Base-by-base conservation (phyloP, 2,329 filamentous ascomycete species). In the Harringtonia lauricola region DNA sequence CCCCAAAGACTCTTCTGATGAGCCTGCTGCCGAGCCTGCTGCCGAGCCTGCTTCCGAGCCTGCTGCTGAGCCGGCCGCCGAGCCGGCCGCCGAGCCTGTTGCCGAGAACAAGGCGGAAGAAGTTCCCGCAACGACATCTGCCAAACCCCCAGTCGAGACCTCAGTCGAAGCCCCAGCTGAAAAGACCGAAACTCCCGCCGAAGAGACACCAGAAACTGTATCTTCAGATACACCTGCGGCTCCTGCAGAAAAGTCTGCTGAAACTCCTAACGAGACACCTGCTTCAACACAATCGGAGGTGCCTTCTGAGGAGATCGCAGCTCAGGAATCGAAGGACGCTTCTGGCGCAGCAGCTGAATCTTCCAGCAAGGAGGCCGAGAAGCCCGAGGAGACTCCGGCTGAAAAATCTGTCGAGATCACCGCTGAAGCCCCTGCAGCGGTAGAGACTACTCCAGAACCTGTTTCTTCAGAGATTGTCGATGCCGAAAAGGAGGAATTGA, bases 281-380 rank as follows among this genome's bases (percentile, higher is more conserved):
- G 10, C 24, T 10, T 10, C 6, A 26, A 26, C 7, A 26, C 24
- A 22, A 12, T 22, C 21, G 15, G 19, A 9, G 33, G 10, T 41
- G 8, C 18, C 24, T 26, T 6, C 10, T 26, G 24, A 6, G 24
- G 24, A 26, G 24, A 26, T 10, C 7, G 24, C 6, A 10, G 6
- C 24, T 26, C 24, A n/a, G n/a, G n/a, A n/a, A n/a, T n/a, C 24
- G 12, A 5, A 18, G 35, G 7, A 8, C 4, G 17, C 35, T 37
- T n/a, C 8, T 7, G 35, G 7, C 36, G 35, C 28, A 8, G 33
- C 28, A 8, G 50, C 52, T 3, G 54, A 51, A 1, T 47, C 51
- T 6, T 48, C 52, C 7, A n/a, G 26, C 24, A 24, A 7, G 31
- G 14, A 14, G 36, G 10, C 13, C 19, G 35, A 34, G 28, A 14